Percentiles rank a stretch among this genome's conserved stretches.
Evolutionary conservation across 768 basidiomycete genomes (phyloP).

Genomic region (Pleurotus citrinopileatus): DNA sequence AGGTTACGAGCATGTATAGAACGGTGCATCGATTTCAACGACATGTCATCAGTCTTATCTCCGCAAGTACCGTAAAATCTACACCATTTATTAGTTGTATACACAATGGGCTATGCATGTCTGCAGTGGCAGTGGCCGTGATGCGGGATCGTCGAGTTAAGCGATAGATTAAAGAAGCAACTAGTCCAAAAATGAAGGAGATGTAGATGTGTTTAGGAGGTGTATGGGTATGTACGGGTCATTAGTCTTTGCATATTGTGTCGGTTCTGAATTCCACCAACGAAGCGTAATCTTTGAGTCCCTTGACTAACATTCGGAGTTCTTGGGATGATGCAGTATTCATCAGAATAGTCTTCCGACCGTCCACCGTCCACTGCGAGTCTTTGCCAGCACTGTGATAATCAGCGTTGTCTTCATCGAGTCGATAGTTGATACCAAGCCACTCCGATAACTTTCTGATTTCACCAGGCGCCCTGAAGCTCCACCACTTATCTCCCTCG

Average conservation of each 20-base stretch:
- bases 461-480: constrained; percentile 62
- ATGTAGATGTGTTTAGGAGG: no score
- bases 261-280: constrained; percentile 57
- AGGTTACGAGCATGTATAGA: constrained; percentile 50
- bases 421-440: constrained; percentile 49
- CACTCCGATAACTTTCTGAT: constrained; percentile 65
- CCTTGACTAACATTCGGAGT: constrained; percentile 48
- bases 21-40: constrained; percentile 41
- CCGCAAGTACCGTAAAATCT: constrained; percentile 14
- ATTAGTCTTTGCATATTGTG: background rate
- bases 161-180: no score
- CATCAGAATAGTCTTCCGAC: constrained; percentile 1
- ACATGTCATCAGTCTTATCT: constrained; percentile 42
- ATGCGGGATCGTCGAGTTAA: no score
- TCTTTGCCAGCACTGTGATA: constrained; percentile 10
- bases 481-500: constrained; percentile 70
- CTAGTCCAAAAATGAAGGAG: no score
- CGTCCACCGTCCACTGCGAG: background rate
- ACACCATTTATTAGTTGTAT: constrained; percentile 3
- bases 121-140: no score
- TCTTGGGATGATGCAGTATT: constrained; percentile 20
- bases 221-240: background rate
- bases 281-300: constrained; percentile 56
- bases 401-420: constrained; percentile 23
- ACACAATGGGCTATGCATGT: no score